phyloP scores from a whole-genome alignment of 768 basidiomycete genomes.

The Lactarius hatsudake region DNA sequence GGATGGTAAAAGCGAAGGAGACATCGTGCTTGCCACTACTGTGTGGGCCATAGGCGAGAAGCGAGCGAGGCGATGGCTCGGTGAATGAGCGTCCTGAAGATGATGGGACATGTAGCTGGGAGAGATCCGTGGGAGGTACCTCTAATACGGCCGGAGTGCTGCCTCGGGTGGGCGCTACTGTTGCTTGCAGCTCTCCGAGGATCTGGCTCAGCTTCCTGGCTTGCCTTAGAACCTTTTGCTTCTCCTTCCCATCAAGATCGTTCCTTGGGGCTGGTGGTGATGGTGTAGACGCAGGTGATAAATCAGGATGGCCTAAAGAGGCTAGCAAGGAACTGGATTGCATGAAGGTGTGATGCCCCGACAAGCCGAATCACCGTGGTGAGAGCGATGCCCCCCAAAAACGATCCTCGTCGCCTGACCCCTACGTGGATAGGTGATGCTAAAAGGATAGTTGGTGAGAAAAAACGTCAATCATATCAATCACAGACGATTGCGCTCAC shows the following conservation, averaged over 20 bases:
- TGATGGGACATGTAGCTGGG: not conserved
- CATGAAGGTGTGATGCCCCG: not conserved
- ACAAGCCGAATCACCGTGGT: not conserved
- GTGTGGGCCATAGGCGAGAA: conserved; percentile 1
- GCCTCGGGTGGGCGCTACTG: conserved; percentile 15
- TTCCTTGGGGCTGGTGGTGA: conserved; percentile 34
- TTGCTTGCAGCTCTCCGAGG: conserved; percentile 37
- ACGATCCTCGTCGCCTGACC: not conserved
- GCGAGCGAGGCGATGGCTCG: not conserved
- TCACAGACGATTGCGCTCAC: not conserved
- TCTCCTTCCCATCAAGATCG: conserved; percentile 37
- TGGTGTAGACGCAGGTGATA: conserved; percentile 8
- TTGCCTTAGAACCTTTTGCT: conserved; percentile 41
- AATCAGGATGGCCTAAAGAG: conserved; percentile 1
- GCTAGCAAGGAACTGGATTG: conserved; percentile 1
- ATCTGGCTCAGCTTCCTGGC: conserved; percentile 44
- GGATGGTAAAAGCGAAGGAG: not conserved
- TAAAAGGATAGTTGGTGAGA: not conserved
- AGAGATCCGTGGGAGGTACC: not conserved
- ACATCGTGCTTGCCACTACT: not conserved
- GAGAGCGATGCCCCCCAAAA: not conserved
- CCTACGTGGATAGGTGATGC: not conserved
- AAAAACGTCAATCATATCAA: not conserved
- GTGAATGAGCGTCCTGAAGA: conserved; percentile 1
- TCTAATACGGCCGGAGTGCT: not conserved